Evolutionary conservation across 1,139 yeast species (phyloP).

Genomic region (Candida sp.): DNA sequence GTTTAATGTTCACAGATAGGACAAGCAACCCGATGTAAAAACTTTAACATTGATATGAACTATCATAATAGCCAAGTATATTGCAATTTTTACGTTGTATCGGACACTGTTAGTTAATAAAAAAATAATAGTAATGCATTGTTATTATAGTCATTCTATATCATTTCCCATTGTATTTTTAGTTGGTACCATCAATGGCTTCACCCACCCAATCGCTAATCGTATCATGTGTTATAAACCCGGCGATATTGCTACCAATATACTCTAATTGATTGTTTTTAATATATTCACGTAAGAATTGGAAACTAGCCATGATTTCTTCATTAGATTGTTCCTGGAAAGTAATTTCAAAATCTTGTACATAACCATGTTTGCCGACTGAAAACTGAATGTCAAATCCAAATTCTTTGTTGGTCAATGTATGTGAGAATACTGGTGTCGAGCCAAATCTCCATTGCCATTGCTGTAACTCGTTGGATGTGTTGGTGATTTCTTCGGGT

Average conservation of each 20-base stretch:
- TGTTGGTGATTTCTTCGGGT: slow-evolving; percentile 44
- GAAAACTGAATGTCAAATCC: slow-evolving; percentile 32
- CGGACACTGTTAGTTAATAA: no score
- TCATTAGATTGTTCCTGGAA: slow-evolving; percentile 14
- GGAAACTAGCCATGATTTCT: slow-evolving; percentile 22
- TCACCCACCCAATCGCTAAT: slow-evolving; percentile 47
- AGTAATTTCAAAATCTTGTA: slow-evolving; percentile 19
- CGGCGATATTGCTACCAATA: slow-evolving; percentile 43
- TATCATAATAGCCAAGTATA: no score
- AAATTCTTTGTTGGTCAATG: slow-evolving; percentile 25
- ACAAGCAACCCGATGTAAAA: no score
- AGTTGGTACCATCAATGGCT: slow-evolving; percentile 44
- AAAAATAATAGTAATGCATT: no score
- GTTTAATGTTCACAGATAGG: no score
- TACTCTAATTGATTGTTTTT: slow-evolving; percentile 25
- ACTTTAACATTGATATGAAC: no score
- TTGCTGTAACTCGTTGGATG: slow-evolving; percentile 40
- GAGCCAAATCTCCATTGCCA: slow-evolving; percentile 77
- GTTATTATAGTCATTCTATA: no score
- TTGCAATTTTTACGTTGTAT: no score
- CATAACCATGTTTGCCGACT: slow-evolving; percentile 39
- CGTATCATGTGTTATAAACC: slow-evolving; percentile 40
- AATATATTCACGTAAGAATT: slow-evolving; percentile 24
- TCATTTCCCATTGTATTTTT: no score
- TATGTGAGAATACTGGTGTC: slow-evolving; percentile 64